Percentiles rank a stretch among this genome's conserved stretches.
These are phyloP conservation scores for Bipolaris zeicola DNA, from an alignment of 2,329 filamentous ascomycete genomes.

Conservation along the genomic window DNA sequence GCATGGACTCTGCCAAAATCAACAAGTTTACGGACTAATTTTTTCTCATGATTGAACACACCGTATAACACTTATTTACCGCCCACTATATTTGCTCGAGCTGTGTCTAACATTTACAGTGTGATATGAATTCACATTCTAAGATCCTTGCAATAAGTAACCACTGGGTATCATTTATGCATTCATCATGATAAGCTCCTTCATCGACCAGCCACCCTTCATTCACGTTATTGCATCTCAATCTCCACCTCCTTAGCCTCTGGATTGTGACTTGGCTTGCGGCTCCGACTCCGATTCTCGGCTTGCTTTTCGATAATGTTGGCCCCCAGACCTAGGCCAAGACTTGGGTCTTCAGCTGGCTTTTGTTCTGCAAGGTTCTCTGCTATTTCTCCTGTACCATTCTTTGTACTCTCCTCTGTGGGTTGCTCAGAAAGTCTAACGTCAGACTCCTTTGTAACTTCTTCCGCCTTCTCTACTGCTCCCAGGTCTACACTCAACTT, in stretches of 20 bases:
- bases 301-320: conserved; percentile 17
- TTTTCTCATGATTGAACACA: too few species aligned
- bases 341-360: neutral
- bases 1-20: conserved; percentile 31
- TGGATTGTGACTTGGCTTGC: conserved; percentile 26
- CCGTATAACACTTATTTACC: neutral
- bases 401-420: neutral
- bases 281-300: conserved; percentile 23
- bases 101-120: neutral
- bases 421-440: neutral
- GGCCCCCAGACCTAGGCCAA: conserved; percentile 7
- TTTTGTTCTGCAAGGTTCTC: neutral
- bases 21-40: neutral
- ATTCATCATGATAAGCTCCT: conserved; percentile 4
- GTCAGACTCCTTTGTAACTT: neutral
- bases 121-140: neutral
- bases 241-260: conserved; percentile 39
- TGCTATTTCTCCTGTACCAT: neutral
- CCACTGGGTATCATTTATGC: conserved; percentile 11
- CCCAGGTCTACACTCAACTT: conserved; percentile 2
- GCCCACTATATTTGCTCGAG: too few species aligned
- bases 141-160: neutral
- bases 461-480: neutral
- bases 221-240: conserved; percentile 40
- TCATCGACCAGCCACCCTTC: neutral